Evolutionary conservation across 2,329 filamentous ascomycete species (phyloP), one percentile per base, ranked within the genome.

Genomic region (Aspergillus tamarii): DNA sequence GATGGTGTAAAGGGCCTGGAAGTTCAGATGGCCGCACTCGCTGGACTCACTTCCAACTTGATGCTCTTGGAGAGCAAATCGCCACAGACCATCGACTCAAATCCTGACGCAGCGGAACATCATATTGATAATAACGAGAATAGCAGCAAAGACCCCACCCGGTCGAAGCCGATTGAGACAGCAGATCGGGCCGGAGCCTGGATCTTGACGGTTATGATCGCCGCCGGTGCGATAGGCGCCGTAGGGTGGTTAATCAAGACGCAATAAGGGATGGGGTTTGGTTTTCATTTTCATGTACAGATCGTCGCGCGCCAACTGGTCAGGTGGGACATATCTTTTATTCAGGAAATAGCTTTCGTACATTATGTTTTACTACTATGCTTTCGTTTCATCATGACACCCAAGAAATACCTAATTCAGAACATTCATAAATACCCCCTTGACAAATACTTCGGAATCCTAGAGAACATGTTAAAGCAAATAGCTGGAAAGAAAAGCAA

Each of bases 211-310:
- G 48, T 62, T 2, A 45, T 62, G 26, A 43, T 62, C 19, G 57
- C 57, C 14, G 45, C 48, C 14, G 56, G 55, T 2, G 36, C 57
- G 19, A 57, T 57, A 0, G 61, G 61, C 14, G 56, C 61, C 2
- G 61, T 62, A 1, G 61, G 61, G 28, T 62, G 61, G 61, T 34
- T 62, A 30, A 57, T 62, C 21, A 62, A 62, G 50, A 60, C 58
- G 23, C 30, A 36, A 34, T 60, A 55, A 53, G 34, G 9, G n/a
- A 5, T 26, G 10, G 11, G n/a, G n/a, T 14, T 16, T 10, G 19
- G 11, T 12, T 53, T 54, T 54, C 6, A 10, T 26, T 12, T 39
- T 28, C n/a, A 16, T 39, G 52, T 55, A 55, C 52, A 55, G 21
- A 55, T 52, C 28, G 14, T n/a, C 26, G 14, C 28, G 11, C 26